These are phyloP conservation scores for Pythium aquatile DNA, from an alignment of 352 stramenopile genomes.

Conservation along the genomic window DNA sequence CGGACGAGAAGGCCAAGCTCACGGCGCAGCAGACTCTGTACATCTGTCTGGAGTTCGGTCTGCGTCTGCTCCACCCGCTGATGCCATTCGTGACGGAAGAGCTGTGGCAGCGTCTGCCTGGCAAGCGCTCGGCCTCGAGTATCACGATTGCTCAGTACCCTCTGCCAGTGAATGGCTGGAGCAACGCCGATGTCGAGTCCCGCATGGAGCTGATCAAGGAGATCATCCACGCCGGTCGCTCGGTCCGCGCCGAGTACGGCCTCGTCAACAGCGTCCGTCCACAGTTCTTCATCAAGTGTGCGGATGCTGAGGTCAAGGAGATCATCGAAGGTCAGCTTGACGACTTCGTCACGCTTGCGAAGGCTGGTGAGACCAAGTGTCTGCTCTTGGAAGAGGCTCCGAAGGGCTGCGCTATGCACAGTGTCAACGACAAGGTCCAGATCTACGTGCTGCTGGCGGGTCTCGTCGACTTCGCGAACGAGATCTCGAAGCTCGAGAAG, in stretches of 20 bases:
- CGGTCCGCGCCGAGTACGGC: constrained; percentile 89
- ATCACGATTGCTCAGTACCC: constrained; percentile 84
- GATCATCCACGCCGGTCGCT: constrained; percentile 94
- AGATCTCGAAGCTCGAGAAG: constrained; percentile 90
- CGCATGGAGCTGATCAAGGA: constrained; percentile 94
- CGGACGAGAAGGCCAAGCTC: constrained; percentile 63
- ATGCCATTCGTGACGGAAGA: constrained; percentile 99
- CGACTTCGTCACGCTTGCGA: constrained; percentile 96
- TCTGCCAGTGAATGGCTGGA: constrained; percentile 78
- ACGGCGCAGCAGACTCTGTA: constrained; percentile 86
- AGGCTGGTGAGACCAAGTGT: constrained; percentile 88
- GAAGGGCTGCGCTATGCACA: constrained; percentile 90
- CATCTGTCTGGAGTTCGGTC: constrained; percentile 75
- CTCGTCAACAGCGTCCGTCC: constrained; percentile 78
- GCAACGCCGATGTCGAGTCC: constrained; percentile 84
- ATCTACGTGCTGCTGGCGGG: constrained; percentile 84
- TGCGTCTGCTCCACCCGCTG: constrained; percentile 95
- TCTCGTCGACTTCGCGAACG: constrained; percentile 86
- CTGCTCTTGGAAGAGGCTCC: constrained; percentile 82
- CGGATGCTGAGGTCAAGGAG: constrained; percentile 65
- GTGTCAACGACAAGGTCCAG: constrained; percentile 93
- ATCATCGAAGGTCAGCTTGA: constrained; percentile 83
- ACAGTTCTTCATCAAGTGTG: constrained; percentile 90
- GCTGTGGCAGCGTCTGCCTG: constrained; percentile 84
- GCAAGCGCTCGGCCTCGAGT: constrained; percentile 59